A percentile compares a stretch with the other conserved stretches of the same genome.
Evolutionary conservation across 768 basidiomycete genomes (phyloP).

Genomic region (Pleurotus djamor): DNA sequence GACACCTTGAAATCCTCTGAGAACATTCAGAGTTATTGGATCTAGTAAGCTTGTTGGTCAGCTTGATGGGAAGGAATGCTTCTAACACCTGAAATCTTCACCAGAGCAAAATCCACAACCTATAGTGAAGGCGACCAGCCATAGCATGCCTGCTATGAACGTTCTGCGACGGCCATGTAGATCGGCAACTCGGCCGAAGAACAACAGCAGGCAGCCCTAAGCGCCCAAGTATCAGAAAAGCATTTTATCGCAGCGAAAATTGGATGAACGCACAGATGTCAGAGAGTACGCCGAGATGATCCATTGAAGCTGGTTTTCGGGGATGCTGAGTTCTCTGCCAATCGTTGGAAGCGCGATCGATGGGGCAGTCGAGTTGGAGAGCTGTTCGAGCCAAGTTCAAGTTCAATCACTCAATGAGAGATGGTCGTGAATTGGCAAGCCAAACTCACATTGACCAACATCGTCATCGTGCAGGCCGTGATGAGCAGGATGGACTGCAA

Average conservation of each 20-base stretch:
- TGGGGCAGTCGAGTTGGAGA: conserved; percentile 3
- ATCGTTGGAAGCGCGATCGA: conserved; percentile 9
- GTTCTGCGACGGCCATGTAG: conserved; percentile 55
- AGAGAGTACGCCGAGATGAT: conserved; percentile 4
- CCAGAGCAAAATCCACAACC: conserved; percentile 49
- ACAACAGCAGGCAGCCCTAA: conserved; percentile 60
- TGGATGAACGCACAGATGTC: not conserved
- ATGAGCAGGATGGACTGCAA: conserved; percentile 18
- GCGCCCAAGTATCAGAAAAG: not conserved
- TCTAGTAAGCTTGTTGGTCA: conserved; percentile 20
- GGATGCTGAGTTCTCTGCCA: conserved; percentile 1
- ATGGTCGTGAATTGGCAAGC: too few relatives aligned
- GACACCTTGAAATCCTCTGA: conserved; percentile 62
- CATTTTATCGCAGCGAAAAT: not conserved
- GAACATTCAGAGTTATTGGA: conserved; percentile 48
- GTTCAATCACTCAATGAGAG: not conserved
- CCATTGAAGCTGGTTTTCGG: conserved; percentile 7
- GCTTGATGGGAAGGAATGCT: not conserved
- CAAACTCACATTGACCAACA: conserved; percentile 21
- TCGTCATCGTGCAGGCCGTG: conserved; percentile 22
- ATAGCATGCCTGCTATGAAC: conserved; percentile 48
- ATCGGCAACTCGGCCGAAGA: conserved; percentile 62
- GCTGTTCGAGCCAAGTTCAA: not conserved
- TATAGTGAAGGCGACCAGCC: conserved; percentile 42
- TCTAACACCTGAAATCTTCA: conserved; percentile 10